A percentile compares a stretch with the other conserved stretches of the same genome.
Conservation (phyloP, 495 filamentous ascomycete genomes). For the Annulohypoxylon maeteangense region DNA sequence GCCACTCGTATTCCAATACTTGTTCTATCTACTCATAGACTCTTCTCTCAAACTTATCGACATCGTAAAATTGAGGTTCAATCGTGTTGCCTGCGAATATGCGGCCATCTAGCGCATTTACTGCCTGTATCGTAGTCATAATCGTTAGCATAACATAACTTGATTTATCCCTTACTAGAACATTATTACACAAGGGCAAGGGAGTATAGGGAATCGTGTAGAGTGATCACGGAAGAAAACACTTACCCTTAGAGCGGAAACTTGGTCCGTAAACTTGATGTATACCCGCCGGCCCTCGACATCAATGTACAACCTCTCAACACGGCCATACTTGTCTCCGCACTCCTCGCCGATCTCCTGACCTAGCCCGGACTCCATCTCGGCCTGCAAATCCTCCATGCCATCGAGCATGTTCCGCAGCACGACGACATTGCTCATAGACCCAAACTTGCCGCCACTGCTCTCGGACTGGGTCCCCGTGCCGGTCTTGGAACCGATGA, state of each 20-base stretch:
- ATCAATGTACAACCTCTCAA: conserved; percentile 84
- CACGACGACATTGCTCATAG: conserved; percentile 82
- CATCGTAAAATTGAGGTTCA: conserved; percentile 78
- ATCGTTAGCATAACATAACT: conserved; percentile 23
- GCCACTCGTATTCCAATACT: background rate
- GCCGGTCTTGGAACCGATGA: conserved; percentile 68
- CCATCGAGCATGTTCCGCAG: conserved; percentile 83
- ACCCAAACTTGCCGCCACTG: conserved; percentile 68
- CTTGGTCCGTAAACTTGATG: conserved; percentile 84
- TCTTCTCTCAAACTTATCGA: conserved; percentile 80
- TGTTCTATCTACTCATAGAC: conserved; percentile 64
- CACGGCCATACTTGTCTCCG: conserved; percentile 84
- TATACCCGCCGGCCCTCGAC: conserved; percentile 72
- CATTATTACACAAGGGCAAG: background rate
- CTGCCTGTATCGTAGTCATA: conserved; percentile 66
- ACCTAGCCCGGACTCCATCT: conserved; percentile 77
- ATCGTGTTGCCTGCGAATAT: conserved; percentile 89
- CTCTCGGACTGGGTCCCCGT: conserved; percentile 42
- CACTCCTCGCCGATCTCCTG: conserved; percentile 97
- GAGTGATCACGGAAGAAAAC: background rate
- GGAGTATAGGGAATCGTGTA: background rate
- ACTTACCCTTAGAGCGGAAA: conserved; percentile 84
- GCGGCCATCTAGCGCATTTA: conserved; percentile 84
- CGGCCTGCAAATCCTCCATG: conserved; percentile 70
- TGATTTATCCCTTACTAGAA: background rate